These are phyloP conservation scores for Triticum timopheevii DNA, from an alignment of 176 grass and related monocot species.

Conservation along the genomic window DNA sequence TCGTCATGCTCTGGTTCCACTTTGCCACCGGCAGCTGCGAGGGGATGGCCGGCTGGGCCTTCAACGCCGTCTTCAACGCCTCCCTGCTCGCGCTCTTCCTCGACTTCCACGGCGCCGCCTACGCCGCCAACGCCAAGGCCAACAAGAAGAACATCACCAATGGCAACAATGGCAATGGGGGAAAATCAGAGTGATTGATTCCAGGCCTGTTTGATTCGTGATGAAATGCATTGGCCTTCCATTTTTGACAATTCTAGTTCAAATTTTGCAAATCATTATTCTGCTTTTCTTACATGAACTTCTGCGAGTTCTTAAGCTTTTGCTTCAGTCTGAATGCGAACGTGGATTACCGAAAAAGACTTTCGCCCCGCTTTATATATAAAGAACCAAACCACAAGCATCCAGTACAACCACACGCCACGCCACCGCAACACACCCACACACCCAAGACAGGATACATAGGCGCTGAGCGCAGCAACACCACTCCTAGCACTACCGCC, in stretches of 20 bases:
- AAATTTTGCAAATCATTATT: background rate
- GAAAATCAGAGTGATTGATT: constrained; percentile 13
- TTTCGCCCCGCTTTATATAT: too few species aligned
- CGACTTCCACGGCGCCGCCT: constrained; percentile 71
- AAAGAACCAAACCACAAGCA: too few species aligned
- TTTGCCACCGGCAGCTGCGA: constrained; percentile 68
- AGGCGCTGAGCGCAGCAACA: too few species aligned
- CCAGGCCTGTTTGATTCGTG: background rate
- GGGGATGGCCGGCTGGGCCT: constrained; percentile 78
- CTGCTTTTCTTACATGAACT: too few species aligned
- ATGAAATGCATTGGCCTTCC: background rate
- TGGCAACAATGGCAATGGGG: background rate
- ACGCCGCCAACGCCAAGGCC: constrained; percentile 39
- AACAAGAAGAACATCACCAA: background rate
- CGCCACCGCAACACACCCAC: too few species aligned
- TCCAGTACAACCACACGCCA: too few species aligned
- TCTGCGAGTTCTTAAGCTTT: too few species aligned
- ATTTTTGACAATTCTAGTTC: background rate
- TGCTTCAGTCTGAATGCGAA: too few species aligned
- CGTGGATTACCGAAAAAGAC: too few species aligned
- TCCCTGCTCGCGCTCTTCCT: constrained; percentile 85
- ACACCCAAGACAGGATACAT: too few species aligned
- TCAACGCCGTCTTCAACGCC: constrained; percentile 90
- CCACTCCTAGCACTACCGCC: too few species aligned
- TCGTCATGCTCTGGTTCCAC: constrained; percentile 71